These are phyloP conservation scores for Lunasporangiospora selenospora DNA, from an alignment of 192 early-diverging fungal species.

Conservation along the genomic window DNA sequence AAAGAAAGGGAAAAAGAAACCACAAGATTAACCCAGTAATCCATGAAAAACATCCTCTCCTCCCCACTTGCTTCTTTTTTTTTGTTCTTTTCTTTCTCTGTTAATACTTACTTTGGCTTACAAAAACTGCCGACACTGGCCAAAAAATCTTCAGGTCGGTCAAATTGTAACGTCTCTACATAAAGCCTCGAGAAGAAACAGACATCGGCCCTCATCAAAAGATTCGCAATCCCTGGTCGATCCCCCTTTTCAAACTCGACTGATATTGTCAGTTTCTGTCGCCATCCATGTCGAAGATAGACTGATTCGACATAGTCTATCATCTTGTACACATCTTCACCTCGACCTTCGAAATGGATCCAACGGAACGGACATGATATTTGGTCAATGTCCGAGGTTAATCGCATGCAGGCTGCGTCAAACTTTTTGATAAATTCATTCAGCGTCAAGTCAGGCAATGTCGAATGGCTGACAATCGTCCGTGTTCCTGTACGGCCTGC, in stretches of 20 bases:
- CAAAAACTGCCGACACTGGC: constrained; percentile 41
- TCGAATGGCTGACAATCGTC: constrained; percentile 72
- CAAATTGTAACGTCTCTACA: constrained; percentile 64
- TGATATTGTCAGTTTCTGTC: constrained; percentile 60
- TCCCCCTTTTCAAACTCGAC: constrained; percentile 75
- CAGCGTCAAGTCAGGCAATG: constrained; percentile 61
- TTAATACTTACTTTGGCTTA: constrained; percentile 48
- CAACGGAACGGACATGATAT: constrained; percentile 51
- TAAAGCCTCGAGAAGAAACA: constrained; percentile 70
- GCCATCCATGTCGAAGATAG: constrained; percentile 46
- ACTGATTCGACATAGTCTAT: constrained; percentile 60
- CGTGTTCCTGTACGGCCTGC: constrained; percentile 54
- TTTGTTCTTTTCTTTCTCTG: no score
- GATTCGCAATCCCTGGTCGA: constrained; percentile 59
- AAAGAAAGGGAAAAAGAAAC: no score
- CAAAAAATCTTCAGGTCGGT: constrained; percentile 54
- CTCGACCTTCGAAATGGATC: constrained; percentile 75
- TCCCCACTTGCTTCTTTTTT: no score
- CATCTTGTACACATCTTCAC: constrained; percentile 55
- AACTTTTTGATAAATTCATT: constrained; percentile 61
- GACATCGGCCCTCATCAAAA: constrained; percentile 65
- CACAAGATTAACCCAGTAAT: no score
- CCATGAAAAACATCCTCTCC: no score
- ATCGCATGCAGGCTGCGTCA: constrained; percentile 32
- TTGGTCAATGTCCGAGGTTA: constrained; percentile 15